Base-by-base conservation (phyloP, 2,329 filamentous ascomycete species). In the Podosphaera aphanis region DNA sequence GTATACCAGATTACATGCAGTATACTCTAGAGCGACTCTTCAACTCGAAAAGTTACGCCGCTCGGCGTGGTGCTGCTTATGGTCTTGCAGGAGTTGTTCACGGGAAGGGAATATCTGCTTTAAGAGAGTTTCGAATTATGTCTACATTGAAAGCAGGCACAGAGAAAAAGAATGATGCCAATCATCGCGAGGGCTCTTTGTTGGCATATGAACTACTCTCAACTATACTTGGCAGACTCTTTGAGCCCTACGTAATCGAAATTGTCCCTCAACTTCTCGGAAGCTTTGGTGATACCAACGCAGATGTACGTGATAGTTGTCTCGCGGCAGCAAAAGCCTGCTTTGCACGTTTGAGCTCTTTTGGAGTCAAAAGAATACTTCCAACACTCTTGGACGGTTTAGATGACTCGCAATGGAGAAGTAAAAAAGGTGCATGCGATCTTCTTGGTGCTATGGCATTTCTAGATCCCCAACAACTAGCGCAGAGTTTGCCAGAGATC, bases 381-480 rank as follows among this genome's bases (percentile, higher is more conserved):
- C 90, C 90, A 2, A 93, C 83, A 11, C 71, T 98, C 6, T 71
- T 98, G 2, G 78, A 90, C 52, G 90, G 92, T 48, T 73, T 98
- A 8, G 86, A 95, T 51, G 90, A 98, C 52, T 76, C 83, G 45
- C 88, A 95, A 61, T 98, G 90, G 90, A 80, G 90, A 57, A 95
- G 85, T 65, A 95, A 98, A 64, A 93, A 93, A 65, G 90, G 92
- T 54, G 90, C 90, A 46, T 98, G 90, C 59, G 90, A 98, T 59
- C 77, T 93, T 21, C 71, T 98, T 13, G 90, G 90, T 60, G 90
- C 90, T 50, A 98, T 98, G 90, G 92, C 90, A 4, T 98, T 98
- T 60, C 73, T 98, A 27, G 90, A 95, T 60, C 88, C 92, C 6
- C 82, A 94, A 52, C 90, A 98, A 61, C 72, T 98, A 16, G 85